Conservation (phyloP, 2,329 filamentous ascomycete species). For the Penicillium brasilianum region DNA sequence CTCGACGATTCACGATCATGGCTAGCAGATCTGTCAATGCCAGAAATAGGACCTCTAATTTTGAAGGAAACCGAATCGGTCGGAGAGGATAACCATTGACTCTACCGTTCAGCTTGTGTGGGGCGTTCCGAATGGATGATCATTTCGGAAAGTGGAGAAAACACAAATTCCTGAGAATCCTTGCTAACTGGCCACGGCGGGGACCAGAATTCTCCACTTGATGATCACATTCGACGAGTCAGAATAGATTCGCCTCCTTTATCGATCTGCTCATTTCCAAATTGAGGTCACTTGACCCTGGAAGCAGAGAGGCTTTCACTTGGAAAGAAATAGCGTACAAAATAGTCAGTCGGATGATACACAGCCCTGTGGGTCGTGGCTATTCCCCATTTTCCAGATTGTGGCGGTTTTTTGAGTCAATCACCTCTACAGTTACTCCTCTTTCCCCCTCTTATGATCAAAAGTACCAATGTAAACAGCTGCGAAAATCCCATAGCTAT, state of each 20-base stretch:
- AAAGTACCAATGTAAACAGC: neutral
- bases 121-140: neutral
- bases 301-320: neutral
- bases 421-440: neutral
- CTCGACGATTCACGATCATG: neutral
- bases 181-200: neutral
- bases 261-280: neutral
- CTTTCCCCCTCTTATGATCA: neutral
- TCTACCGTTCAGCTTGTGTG: constrained; percentile 2
- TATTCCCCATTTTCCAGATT: neutral
- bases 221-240: neutral
- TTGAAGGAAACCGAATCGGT: neutral
- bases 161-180: neutral
- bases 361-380: constrained; percentile 4
- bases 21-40: neutral
- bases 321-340: neutral
- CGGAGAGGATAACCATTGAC: neutral
- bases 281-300: neutral
- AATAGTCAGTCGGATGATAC: neutral
- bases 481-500: neutral
- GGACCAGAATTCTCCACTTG: neutral
- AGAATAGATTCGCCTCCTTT: neutral
- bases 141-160: neutral
- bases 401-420: neutral
- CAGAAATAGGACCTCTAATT: neutral